Evolutionary conservation across 176 grass and related monocot species (phyloP), one percentile per base, ranked within the genome.

Genomic region (Cocos nucifera): DNA sequence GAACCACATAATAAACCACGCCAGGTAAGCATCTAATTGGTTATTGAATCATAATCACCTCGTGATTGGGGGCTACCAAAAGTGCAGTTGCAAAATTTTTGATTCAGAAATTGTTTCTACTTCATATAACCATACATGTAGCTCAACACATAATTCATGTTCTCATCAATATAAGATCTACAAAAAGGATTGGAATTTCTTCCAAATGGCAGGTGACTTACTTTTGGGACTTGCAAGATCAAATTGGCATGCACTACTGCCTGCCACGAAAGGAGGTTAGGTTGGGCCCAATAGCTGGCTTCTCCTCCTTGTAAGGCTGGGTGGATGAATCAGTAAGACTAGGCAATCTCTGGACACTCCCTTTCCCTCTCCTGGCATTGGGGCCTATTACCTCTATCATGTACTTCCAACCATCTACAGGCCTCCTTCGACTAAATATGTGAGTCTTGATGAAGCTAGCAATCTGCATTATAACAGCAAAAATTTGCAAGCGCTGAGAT

Each of bases 381-480:
- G 87, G 92, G 2, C 92, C 92, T 21, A 97, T 97, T 69, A 91
- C 78, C 71, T 91, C 84, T 7, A 91, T 91, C 84, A 97, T 85
- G 81, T 85, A 97, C 60, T 91, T 97, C 92, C 92, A 88, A 16
- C 81, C 92, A 4, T 91, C 84, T 0, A 97, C 66, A 19, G 92
- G 87, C 20, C 92, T 61, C 49, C 83, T 80, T 28, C 87, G 63
- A 60, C 86, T 96, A 67, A 96, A 87, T 66, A 90, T 96, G 67
- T 90, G 93, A 9, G 81, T 97, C 74, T 92, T 86, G 70, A 97
- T 85, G 62, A 97, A 97, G 73, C 87, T 92, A 63, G 81, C 84
- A 77, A 92, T 91, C 87, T 92, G 81, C 75, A 77, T 71, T 30
- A 44, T 9, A 44, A 14, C 3, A 44, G 1, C 35, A 44, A 44